A percentile compares a stretch with the other conserved stretches of the same genome.
Conservation (phyloP, 2,329 filamentous ascomycete species). For the Neurospora crassa region DNA sequence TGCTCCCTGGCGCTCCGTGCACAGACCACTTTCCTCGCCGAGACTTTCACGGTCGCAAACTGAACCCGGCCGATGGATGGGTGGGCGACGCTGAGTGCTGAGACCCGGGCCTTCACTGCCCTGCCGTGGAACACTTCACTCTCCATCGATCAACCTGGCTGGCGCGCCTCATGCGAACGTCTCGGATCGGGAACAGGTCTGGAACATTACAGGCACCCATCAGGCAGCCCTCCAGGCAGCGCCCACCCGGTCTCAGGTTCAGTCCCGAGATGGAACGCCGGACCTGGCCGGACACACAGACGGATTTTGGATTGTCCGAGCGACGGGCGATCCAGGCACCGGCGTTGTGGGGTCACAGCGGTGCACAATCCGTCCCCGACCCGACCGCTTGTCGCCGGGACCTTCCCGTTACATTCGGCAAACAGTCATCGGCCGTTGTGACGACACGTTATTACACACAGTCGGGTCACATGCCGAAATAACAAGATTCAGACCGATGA, state of each 20-base stretch:
- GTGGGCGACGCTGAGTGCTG: background rate
- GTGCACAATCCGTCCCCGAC: background rate
- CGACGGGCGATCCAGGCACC: background rate
- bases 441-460: background rate
- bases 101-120: background rate
- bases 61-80: background rate
- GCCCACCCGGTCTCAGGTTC: background rate
- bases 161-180: background rate
- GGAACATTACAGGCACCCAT: constrained; percentile 6
- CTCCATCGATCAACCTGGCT: background rate
- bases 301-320: background rate
- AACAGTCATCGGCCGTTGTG: background rate
- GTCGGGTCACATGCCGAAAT: background rate
- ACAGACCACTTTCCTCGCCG: background rate
- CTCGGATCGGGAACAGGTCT: background rate
- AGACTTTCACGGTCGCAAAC: background rate
- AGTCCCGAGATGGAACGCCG: background rate
- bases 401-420: background rate
- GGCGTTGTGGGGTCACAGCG: background rate
- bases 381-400: background rate
- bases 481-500: background rate
- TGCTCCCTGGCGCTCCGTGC: background rate
- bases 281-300: background rate
- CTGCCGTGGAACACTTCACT: background rate
- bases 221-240: constrained; percentile 2